These are phyloP conservation scores for Lophium mytilinum DNA, from an alignment of 495 filamentous ascomycete species.

Conservation along the genomic window DNA sequence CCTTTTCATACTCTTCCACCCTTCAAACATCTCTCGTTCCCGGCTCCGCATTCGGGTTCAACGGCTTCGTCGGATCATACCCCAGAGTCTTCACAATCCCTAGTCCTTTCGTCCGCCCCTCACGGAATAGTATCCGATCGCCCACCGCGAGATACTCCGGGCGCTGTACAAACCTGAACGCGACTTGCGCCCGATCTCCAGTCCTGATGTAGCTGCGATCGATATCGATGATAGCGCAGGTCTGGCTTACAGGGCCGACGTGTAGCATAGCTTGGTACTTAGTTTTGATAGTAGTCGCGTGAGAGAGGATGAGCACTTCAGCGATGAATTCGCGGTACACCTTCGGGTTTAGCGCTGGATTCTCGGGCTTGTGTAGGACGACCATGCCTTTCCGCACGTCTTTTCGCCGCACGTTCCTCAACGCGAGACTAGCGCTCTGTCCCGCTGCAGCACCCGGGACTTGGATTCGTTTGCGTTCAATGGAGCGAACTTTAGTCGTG, in stretches of 20 bases:
- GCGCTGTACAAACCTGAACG: constrained; percentile 92
- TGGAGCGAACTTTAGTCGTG: constrained; percentile 81
- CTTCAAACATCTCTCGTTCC: too few relatives aligned
- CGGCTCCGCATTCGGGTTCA: constrained; percentile 38
- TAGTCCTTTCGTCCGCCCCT: constrained; percentile 89
- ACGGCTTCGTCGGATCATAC: constrained; percentile 61
- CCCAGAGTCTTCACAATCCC: constrained; percentile 90
- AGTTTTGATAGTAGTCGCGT: constrained; percentile 97
- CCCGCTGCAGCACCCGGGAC: constrained; percentile 87
- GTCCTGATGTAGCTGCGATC: constrained; percentile 93
- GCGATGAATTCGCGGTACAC: constrained; percentile 90
- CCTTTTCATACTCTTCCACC: too few relatives aligned
- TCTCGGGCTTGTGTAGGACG: constrained; percentile 74
- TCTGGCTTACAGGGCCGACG: constrained; percentile 90
- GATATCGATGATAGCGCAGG: constrained; percentile 94
- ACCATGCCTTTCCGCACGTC: constrained; percentile 99
- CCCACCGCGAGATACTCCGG: constrained; percentile 87
- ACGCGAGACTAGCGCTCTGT: constrained; percentile 84
- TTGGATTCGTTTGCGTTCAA: constrained; percentile 88
- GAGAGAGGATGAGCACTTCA: constrained; percentile 89
- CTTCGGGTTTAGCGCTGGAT: constrained; percentile 46
- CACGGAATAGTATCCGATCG: constrained; percentile 85
- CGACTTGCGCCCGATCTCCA: constrained; percentile 83
- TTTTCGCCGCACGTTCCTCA: constrained; percentile 77
- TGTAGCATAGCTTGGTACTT: constrained; percentile 99